A percentile compares a stretch with the other conserved stretches of the same genome.
Conservation (phyloP, 352 stramenopile species). For the Paralagenidium karlingii region DNA sequence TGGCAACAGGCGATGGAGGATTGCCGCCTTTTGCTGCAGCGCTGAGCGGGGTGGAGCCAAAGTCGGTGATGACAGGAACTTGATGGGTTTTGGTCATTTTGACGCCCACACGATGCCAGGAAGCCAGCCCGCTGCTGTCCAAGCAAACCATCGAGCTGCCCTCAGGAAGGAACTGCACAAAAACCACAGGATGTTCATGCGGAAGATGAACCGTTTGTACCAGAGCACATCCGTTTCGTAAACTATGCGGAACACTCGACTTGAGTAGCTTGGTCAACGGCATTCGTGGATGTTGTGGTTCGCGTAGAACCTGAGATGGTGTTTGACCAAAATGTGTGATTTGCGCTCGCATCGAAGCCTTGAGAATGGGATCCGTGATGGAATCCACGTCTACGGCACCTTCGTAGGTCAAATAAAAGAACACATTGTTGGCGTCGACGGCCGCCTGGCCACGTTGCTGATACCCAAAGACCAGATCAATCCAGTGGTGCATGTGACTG, state of each 20-base stretch:
- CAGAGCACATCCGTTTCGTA: no score
- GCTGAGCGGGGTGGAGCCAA: no score
- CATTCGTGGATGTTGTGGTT: constrained; percentile 56
- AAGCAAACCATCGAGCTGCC: constrained; percentile 49
- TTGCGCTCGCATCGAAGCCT: constrained; percentile 91
- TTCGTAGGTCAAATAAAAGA: constrained; percentile 98
- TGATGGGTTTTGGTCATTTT: constrained; percentile 28
- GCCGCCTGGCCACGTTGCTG: constrained; percentile 72
- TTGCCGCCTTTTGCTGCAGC: no score
- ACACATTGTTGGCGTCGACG: constrained; percentile 93
- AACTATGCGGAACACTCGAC: background rate
- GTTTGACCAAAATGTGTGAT: constrained; percentile 98
- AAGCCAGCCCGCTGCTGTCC: constrained; percentile 52
- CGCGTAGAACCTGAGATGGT: constrained; percentile 92
- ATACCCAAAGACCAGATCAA: constrained; percentile 73
- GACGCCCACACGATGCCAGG: constrained; percentile 48
- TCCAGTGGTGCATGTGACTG: constrained; percentile 78
- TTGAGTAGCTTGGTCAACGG: constrained; percentile 5
- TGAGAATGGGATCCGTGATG: constrained; percentile 85
- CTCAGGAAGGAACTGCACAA: constrained; percentile 28
- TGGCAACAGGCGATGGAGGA: no score
- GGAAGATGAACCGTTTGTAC: constrained; percentile 23
- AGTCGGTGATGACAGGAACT: no score
- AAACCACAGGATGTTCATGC: constrained; percentile 42
- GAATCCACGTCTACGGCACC: constrained; percentile 96